Evolutionary conservation across 2,329 filamentous ascomycete species (phyloP), one percentile per base, ranked within the genome.

Genomic region (Paecilomyces dactylethromorphus): DNA sequence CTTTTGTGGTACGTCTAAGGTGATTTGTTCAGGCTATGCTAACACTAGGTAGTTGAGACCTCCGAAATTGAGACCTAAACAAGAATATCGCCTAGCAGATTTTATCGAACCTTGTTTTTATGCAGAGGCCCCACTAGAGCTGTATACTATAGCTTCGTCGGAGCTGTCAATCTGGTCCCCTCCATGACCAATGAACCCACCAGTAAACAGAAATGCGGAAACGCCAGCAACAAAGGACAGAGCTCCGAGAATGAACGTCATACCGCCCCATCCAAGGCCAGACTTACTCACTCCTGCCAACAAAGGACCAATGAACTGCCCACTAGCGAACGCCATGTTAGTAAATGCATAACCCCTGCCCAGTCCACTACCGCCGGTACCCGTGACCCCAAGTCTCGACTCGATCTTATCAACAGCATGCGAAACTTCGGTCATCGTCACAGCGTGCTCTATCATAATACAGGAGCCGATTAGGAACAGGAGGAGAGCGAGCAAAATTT

Each of bases 271-370:
- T 33, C 58, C 58, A 11, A 57, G 24, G 22, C 45, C 39, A 29
- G 21, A 12, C 8, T 49, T 52, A 39, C 29, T 45, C 13, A 49
- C 13, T 13, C 58, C 55, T 6, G 22, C 55, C 31, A 52, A 18
- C 8, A 55, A 21, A 29, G 55, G 55, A 35, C 55, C 51, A 3
- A 57, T 50, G 18, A 52, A 56, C 49, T 57, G 58, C 3, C 55
- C 58, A 7, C n/a, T 21, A n/a, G 51, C 58, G 18, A 59, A 54
- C 8, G 58, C 58, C 33, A 59, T 59, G 24, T 59, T 59, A 26
- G 50, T 54, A 6, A 56, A 54, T 12, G 58, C 55, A 54, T 57
- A 59, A 3, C 58, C 51, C 13, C 49, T 49, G n/a, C 55, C 51
- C 32, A 50, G 51, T 13, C 51, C 32, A 51, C 54, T 59, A 15